Evolutionary conservation across 176 grass and related monocot species (phyloP), one percentile per base, ranked within the genome.

Genomic region (Paspalum vaginatum): DNA sequence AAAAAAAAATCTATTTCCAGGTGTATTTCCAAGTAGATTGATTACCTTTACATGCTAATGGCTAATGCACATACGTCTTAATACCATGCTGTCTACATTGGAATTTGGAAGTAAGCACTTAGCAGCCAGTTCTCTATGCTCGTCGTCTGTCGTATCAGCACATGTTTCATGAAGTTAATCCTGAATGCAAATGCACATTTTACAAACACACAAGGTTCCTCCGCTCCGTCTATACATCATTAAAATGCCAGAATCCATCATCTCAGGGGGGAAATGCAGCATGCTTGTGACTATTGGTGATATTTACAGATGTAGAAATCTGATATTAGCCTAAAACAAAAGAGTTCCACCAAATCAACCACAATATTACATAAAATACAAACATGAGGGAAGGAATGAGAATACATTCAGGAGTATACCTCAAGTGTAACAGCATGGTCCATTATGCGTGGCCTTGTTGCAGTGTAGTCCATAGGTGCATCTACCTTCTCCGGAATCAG

Each of bases 371-470:
- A 55, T 37, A 50, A 61, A 24, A 57, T 41, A 75, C 46, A 43
- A 71, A 49, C 56, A 42, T 20, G 37, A 75, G n/a, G 24, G 4
- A 38, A 14, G 24, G 51, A 54, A 58, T 77, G 9, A 56, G 4
- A 57, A 56, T 61, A 77, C 13, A 52, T 43, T 70, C 26, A 77
- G 66, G 54, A 52, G 77, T 59, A 79, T 85, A 91, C 95, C 90
- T 98, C 92, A 21, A 98, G 48, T 80, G 90, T 95, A 72, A 98
- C 92, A 89, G 81, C 76, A 95, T 98, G 96, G 91, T 98, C 88
- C 86, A 82, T 89, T 66, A 88, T 86, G 25, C 88, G 90, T 59
- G 84, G 88, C 70, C 92, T 86, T 68, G 79, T 81, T 59, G 86
- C 92, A 84, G 92, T 88, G 48, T 98, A 98, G 81, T 98, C 96